Evolutionary conservation across 495 filamentous ascomycete genomes (phyloP), one percentile per base, ranked within the genome.

Genomic region (Neurospora pannonica): DNA sequence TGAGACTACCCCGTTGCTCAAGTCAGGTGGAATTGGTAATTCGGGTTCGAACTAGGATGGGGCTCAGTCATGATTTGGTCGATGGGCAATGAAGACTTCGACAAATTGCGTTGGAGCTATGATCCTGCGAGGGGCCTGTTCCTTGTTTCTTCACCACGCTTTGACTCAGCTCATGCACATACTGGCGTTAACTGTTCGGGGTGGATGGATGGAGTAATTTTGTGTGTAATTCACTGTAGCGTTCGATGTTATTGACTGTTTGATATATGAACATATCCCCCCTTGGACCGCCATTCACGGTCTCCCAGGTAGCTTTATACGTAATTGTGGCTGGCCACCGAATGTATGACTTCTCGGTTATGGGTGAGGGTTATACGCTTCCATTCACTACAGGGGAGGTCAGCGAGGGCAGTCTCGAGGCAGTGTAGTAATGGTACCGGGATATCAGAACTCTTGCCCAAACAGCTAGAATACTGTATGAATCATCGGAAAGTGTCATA

Each of bases 1-100:
- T 46, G 84, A 86, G 71, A 84, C 83, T 37, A 79, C 84, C 21
- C 85, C 85, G 15, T 77, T 87, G 36, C 74, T 87, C 15, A 79
- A 76, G 24, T 81, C 81, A 2, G 83, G 81, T 24, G 81, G 84
- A 48, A 79, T 80, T 36, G 83, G 82, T 36, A 74, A 80, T 31
- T 71, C 79, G 31, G 75, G 78, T 28, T 39, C 73, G 54, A 78
- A 78, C 70, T 81, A 80, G 67, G 76, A 78, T 34, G 54, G 15
- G 31, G 19, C 11, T 15, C 28, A 28, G 10, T 5, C 21, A 2
- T 60, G 48, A 54, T 60, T 60, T 28, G 10, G 10, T 28, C 21
- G 48, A 11, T 5, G 48, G 21, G 21, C 21, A 4, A 60, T 11
- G n/a, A 48, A 9, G 43, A 21, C 3, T 46, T 46, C 3, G n/a